Evolutionary conservation across 495 filamentous ascomycete species (phyloP), one percentile per base, ranked within the genome.

Genomic region (Hyaloscypha bicolor): DNA sequence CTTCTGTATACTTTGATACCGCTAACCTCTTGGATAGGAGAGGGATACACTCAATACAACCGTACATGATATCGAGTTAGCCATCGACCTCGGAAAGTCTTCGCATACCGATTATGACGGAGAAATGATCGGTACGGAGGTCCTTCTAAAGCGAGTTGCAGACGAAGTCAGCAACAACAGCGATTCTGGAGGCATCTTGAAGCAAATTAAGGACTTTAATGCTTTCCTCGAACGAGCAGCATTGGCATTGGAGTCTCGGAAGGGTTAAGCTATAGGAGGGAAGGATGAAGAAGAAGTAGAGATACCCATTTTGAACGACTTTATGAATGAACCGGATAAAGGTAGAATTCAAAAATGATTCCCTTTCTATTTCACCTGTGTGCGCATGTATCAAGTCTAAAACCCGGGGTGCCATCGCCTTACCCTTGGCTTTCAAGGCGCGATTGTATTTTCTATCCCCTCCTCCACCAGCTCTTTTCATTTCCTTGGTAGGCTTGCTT

Each of bases 51-150:
- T 86, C 48, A 86, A 84, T 16, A 79, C 79, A 9, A 72, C 81
- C 0, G 81, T 86, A 77, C 81, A 85, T 68, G 82, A 86, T 63
- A 82, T 87, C 63, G 84, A 87, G 63, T 59, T 85, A 21, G 83
- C 81, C 3, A 74, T 87, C 22, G 69, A 71, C n/a, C 22, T 56
- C 3, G 71, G 66, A 4, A 69, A 63, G 35, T 52, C 31, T 29
- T 52, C 45, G 4, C 30, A 66, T 2, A 25, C 16, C 9, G 56
- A 65, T n/a, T 8, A 29, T 16, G 39, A 14, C 9, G 9, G 39
- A 11, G 58, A 69, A 30, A 65, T 83, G 60, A 75, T 76, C 21
- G 83, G 81, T 33, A 72, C 84, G 0, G 85, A 87, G 69, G 61
- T 86, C 37, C 64, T 82, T 12, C 76, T 87, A 51, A 80, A 77